These are phyloP conservation scores for Cladobotryum protrusum DNA, from an alignment of 2,329 filamentous ascomycete genomes.

Conservation along the genomic window DNA sequence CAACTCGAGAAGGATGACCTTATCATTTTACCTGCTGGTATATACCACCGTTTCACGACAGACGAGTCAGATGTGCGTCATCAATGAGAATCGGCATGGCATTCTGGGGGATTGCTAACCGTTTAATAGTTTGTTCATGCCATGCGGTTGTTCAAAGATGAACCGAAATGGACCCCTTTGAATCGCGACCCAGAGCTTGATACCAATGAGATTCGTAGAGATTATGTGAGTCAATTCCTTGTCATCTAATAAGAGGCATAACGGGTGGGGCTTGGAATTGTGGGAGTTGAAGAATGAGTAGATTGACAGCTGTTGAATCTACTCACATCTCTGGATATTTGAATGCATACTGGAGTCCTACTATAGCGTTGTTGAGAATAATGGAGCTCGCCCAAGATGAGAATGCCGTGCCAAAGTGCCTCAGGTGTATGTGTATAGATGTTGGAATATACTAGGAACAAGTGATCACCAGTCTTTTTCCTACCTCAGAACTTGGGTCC, in stretches of 20 bases:
- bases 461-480: too few species aligned
- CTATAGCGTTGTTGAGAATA: too few species aligned
- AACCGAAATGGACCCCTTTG: slow-evolving; percentile 95
- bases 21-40: slow-evolving; percentile 88
- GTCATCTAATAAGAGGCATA: slow-evolving; percentile 17
- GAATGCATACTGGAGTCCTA: too few species aligned
- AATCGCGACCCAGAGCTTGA: slow-evolving; percentile 77
- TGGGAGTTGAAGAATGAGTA: too few species aligned
- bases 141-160: slow-evolving; percentile 95
- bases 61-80: slow-evolving; percentile 76
- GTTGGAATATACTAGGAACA: not conserved
- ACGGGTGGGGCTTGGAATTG: not conserved
- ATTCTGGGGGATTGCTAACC: not conserved
- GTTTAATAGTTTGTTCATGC: slow-evolving; percentile 76
- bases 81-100: not conserved
- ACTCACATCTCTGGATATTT: too few species aligned
- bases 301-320: too few species aligned
- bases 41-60: slow-evolving; percentile 96
- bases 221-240: slow-evolving; percentile 59
- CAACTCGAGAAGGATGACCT: slow-evolving; percentile 78
- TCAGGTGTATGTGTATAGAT: too few species aligned
- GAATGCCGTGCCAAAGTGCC: too few species aligned
- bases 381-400: too few species aligned
- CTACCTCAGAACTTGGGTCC: too few species aligned
- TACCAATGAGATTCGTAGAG: slow-evolving; percentile 68